phyloP scores from a whole-genome alignment of 75 land plant species.

The Azolla pinnata region DNA sequence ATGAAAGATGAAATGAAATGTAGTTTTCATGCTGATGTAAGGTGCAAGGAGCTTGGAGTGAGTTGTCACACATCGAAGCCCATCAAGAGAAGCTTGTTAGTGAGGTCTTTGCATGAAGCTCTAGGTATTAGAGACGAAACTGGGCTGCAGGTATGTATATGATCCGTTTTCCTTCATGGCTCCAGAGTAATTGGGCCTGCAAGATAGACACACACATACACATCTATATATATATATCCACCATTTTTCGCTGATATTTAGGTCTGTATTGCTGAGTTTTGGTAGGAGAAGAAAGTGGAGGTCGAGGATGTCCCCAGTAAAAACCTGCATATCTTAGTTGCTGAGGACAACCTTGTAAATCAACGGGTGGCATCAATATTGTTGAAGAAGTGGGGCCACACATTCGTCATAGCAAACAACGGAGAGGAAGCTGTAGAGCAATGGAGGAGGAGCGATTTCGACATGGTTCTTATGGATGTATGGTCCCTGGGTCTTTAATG shows the following conservation, averaged over 20 bases:
- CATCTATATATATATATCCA: no score
- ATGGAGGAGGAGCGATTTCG: constrained; percentile 19
- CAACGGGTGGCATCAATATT: constrained; percentile 26
- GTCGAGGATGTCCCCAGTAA: no score
- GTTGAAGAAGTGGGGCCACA: constrained; percentile 28
- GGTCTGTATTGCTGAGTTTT: no score
- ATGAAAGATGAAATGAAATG: no score
- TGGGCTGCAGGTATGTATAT: no score
- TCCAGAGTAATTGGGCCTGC: no score
- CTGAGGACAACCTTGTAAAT: constrained; percentile 35
- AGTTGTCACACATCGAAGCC: constrained; percentile 27
- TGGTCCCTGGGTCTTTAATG: constrained; percentile 8
- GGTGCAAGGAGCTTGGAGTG: constrained; percentile 30
- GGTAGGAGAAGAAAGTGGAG: no score
- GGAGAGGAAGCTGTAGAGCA: constrained; percentile 33
- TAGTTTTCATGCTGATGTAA: background rate
- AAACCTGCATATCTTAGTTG: constrained; percentile 28
- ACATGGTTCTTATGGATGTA: constrained; percentile 37
- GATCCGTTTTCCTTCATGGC: no score
- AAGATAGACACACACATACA: no score
- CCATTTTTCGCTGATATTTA: no score
- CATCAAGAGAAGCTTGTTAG: constrained; percentile 18
- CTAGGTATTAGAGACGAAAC: constrained; percentile 16
- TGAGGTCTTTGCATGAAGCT: constrained; percentile 19
- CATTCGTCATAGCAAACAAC: constrained; percentile 24